phyloP scores from a whole-genome alignment of 495 filamentous ascomycete genomes.

The Hypoxylon rickii region DNA sequence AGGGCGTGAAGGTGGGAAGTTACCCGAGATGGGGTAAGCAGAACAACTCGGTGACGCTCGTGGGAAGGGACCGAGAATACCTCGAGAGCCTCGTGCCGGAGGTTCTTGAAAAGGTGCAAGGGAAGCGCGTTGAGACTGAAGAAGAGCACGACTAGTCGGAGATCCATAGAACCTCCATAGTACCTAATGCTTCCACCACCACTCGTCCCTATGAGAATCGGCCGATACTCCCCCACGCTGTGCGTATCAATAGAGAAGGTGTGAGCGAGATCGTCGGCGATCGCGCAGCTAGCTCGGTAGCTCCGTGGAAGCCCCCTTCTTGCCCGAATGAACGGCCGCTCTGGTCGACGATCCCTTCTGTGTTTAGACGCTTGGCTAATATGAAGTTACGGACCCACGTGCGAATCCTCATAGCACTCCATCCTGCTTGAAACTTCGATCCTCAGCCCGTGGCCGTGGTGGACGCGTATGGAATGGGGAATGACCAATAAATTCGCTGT shows the following conservation, averaged over 20 bases:
- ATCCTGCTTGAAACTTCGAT: too few species aligned
- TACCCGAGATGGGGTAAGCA: constrained; percentile 92
- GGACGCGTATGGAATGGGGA: background rate
- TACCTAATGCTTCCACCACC: too few species aligned
- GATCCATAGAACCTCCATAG: too few species aligned
- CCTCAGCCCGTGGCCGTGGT: background rate
- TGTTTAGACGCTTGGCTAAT: background rate
- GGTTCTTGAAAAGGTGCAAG: constrained; percentile 52
- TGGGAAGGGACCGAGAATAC: constrained; percentile 64
- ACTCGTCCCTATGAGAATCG: too few species aligned
- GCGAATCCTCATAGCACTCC: background rate
- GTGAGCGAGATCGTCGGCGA: constrained; percentile 15
- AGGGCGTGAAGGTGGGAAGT: constrained; percentile 91
- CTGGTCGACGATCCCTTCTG: background rate
- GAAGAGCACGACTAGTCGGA: constrained; percentile 50
- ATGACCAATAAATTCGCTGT: background rate
- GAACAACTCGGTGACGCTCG: constrained; percentile 88
- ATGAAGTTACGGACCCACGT: background rate
- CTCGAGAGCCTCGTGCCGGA: constrained; percentile 57
- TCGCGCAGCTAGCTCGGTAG: constrained; percentile 10
- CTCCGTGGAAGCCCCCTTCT: constrained; percentile 10
- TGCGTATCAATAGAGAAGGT: constrained; percentile 23
- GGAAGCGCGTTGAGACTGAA: constrained; percentile 47
- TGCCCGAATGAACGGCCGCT: too few species aligned
- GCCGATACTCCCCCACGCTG: constrained; percentile 1